Evolutionary conservation across 2,329 filamentous ascomycete genomes (phyloP), one percentile per base, ranked within the genome.

Genomic region (Arthrobotrys sinensis): DNA sequence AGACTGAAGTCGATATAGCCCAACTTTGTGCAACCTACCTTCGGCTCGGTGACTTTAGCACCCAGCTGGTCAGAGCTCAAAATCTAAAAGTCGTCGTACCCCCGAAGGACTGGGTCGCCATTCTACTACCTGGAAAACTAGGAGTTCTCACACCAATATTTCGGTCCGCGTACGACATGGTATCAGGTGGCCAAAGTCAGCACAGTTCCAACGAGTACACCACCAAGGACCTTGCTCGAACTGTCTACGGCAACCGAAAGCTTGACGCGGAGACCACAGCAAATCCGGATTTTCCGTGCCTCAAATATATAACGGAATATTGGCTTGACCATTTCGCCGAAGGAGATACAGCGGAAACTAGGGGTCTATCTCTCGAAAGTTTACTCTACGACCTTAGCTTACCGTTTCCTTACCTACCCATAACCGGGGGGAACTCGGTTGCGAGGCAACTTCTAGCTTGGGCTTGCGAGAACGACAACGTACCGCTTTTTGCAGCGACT

Each of bases 251-350:
- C 6, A n/a, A 21, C 4, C 12, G 1, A 10, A 48, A 62, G 5
- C 43, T 24, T 3, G 6, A 11, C 5, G 32, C 48, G 6, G 21
- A 21, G 38, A 36, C 46, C 53, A 48, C 12, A 38, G 36, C 36
- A 52, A 7, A 14, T 28, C 36, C 16, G 2, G 21, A 14, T 8
- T 71, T 53, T 46, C 67, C 67, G 24, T 55, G 62, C 21, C 45
- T 71, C 3, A 36, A 53, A 4, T 71, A 71, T 24, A 46, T 53
- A 3, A 46, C n/a, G 4, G 52, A 12, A 14, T 36, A 64, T 19
- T 71, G 67, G 67, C 19, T 71, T 19, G 19, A 71, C 6, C 55
- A 71, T 40, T 71, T 71, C 36, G 32, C 24, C 1, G 48, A 52
- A n/a, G 48, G 48, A n/a, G 12, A 4, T 3, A 6, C 4, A 4